Evolutionary conservation across 1,284 basidiomycete species (phyloP), one percentile per base, ranked within the genome.

Genomic region (Schizophyllum commune): DNA sequence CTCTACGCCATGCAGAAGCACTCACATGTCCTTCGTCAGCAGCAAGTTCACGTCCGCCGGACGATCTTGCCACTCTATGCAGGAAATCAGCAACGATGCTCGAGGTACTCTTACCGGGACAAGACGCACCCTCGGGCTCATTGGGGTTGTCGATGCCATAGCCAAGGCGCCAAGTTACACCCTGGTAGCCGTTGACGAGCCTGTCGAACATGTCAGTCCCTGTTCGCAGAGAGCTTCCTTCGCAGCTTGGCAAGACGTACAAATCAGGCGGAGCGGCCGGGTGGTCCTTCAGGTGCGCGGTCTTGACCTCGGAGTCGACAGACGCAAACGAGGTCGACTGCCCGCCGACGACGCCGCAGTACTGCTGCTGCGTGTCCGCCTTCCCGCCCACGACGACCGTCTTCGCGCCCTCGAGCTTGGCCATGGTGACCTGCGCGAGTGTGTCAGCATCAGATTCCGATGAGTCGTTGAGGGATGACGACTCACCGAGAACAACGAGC

Each of bases 271-370:
- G 83, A 4, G 83, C 82, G 17, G 84, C 74, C 4, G 76, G 67
- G 66, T 83, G 77, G 65, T 81, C 79, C 73, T 85, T 85, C 57
- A 85, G 71, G 57, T 77, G 72, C 19, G 76, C 74, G 2, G 79
- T 79, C 79, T 84, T 85, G 63, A 85, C 75, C 68, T 84, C 80
- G 7, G 82, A 82, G 65, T 85, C 83, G 51, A 86, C 81, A 3
- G 74, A 78, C 0, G 77, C 73, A 67, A 82, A 85, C 62, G 78
- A 77, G n/a, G 78, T 79, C 4, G 81, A 83, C 70, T 86, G 81
- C 0, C 83, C 84, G 6, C 84, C 84, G 34, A 86, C 83, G 52
- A 79, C 79, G 15, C 84, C 84, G 63, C 83, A 84, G 68, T 85
- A 86, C 64, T 85, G 77, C 67, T 85, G 84, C 19, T 70, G 70